Evolutionary conservation across 371 early-diverging fungal genomes (phyloP), one percentile per base, ranked within the genome.

Genomic region (Thermomucor indicae-seudaticae): DNA sequence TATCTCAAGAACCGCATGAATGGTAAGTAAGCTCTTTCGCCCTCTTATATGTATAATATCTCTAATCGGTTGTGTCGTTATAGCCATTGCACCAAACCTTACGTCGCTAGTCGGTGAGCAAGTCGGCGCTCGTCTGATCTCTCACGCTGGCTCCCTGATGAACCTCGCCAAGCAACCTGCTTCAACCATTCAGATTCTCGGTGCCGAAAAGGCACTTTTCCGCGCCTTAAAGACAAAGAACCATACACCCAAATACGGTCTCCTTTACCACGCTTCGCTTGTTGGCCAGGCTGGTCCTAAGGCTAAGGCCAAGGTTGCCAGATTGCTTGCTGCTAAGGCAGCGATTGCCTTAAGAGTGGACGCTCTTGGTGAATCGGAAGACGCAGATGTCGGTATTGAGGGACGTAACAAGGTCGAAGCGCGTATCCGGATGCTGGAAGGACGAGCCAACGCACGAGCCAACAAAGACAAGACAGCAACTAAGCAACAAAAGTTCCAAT

Each of bases 151-250:
- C 58, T 92, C 93, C 42, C 73, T 96, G 58, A 87, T 88, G 77
- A 90, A 85, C 59, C 76, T 98, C 47, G 86, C 92, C 65, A 94
- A 95, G 80, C 83, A 87, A 65, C 95, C 96, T 47, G 93, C 95
- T 29, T 91, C 92, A 47, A 96, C 97, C 51, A 86, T 98, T 49
- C 98, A 98, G 81, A 93, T 98, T 45, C 82, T 96, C 20, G 98
- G 98, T 69, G 96, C 98, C 45, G 97, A 98, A 78, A 98, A 98
- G 84, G 96, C 96, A 20, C 84, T 96, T 39, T 95, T 95, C 82
- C 85, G 95, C 57, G 96, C 98, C 7, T 70, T 97, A 59, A 95
- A 94, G 84, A 88, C 90, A 51, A 91, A 94, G 78, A 80, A 89
- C 64, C 87, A 93, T 70, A 97, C 98, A 25, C 98, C 98, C 58